Evolutionary conservation across 768 basidiomycete species (phyloP).

Genomic region (Mycena albidolilacea): DNA sequence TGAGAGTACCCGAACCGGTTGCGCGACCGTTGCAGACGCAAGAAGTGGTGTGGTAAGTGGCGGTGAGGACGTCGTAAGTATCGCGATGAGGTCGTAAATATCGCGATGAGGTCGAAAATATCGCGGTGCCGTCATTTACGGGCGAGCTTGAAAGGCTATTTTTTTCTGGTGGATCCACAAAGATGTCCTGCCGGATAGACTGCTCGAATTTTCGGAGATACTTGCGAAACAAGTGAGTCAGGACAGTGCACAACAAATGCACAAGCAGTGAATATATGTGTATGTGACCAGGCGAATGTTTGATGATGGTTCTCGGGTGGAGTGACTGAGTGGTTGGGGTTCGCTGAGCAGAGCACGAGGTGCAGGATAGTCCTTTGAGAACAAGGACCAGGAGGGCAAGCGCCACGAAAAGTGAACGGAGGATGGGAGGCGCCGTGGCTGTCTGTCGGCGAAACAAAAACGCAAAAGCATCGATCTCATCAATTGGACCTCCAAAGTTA

Average conservation of each 20-base stretch:
- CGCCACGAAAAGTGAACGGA: slow-evolving; percentile 7
- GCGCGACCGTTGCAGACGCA: neutral
- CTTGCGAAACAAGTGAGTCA: neutral
- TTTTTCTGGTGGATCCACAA: too few species aligned
- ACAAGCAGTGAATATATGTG: neutral
- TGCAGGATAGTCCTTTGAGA: slow-evolving; percentile 27
- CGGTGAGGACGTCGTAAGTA: neutral
- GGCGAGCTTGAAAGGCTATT: neutral
- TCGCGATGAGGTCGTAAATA: too few species aligned
- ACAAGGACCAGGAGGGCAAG: slow-evolving; percentile 24
- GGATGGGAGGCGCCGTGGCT: slow-evolving; percentile 7
- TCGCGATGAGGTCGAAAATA: neutral
- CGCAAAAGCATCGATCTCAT: too few species aligned
- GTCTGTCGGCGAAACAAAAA: neutral
- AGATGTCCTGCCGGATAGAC: neutral
- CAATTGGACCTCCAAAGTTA: neutral
- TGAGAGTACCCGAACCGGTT: slow-evolving; percentile 14
- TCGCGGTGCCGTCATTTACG: neutral
- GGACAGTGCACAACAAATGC: too few species aligned
- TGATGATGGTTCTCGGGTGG: neutral
- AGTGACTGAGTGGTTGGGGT: neutral
- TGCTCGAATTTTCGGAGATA: neutral
- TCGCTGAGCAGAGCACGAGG: neutral
- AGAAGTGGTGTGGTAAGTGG: neutral
- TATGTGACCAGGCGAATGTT: neutral